Percentiles rank a stretch among this genome's conserved stretches.
These are phyloP conservation scores for Colletotrichum musicola DNA, from an alignment of 2,329 filamentous ascomycete genomes.

Conservation along the genomic window DNA sequence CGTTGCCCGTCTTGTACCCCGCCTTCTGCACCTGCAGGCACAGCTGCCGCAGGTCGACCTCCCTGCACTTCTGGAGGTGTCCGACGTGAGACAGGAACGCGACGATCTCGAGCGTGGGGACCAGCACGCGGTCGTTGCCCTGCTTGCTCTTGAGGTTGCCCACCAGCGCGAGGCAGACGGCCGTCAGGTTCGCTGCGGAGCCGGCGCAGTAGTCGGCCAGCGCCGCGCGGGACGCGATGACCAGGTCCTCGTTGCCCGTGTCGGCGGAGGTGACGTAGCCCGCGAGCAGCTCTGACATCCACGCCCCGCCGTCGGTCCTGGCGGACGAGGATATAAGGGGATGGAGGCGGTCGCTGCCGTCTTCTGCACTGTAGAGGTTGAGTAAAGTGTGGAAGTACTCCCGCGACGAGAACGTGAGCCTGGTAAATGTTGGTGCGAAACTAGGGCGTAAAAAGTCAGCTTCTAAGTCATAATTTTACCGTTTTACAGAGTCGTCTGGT, in stretches of 20 bases:
- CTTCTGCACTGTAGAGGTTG: conserved; percentile 52
- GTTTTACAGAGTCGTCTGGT: background rate
- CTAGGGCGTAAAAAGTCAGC: conserved; percentile 47
- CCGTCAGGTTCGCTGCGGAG: conserved; percentile 54
- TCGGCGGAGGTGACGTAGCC: conserved; percentile 81
- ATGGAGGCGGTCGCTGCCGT: conserved; percentile 45
- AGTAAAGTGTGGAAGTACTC: conserved; percentile 70
- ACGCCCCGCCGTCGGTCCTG: conserved; percentile 48
- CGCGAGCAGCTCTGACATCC: conserved; percentile 69
- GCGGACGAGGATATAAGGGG: conserved; percentile 53
- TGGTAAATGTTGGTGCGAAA: conserved; percentile 49
- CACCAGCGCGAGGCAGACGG: conserved; percentile 64
- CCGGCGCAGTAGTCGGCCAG: conserved; percentile 67
- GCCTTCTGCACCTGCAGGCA: conserved; percentile 81
- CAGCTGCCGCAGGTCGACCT: conserved; percentile 65
- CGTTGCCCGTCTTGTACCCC: conserved; percentile 85
- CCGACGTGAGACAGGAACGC: conserved; percentile 80
- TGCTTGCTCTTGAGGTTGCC: conserved; percentile 66
- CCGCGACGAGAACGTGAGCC: conserved; percentile 68
- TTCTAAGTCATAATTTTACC: background rate
- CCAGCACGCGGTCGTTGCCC: conserved; percentile 76
- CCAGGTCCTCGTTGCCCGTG: conserved; percentile 80
- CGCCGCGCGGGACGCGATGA: conserved; percentile 76
- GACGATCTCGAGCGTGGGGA: conserved; percentile 82
- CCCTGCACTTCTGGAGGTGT: conserved; percentile 56